Evolutionary conservation across 2,329 filamentous ascomycete species (phyloP).

Genomic region (Calonectria hawksworthii): DNA sequence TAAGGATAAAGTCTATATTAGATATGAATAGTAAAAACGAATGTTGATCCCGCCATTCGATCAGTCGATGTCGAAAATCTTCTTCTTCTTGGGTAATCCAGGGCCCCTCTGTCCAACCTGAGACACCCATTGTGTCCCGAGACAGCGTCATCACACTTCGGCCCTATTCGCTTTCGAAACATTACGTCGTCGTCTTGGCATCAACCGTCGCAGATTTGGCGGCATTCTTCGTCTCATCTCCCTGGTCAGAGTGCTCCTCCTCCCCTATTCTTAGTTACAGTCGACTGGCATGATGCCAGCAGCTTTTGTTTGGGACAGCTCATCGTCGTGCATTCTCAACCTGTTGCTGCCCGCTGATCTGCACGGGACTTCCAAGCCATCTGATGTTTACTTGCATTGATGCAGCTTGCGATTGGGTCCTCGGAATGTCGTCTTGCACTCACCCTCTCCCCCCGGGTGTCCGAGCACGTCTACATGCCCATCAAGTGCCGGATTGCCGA

Average conservation of each 20-base stretch:
- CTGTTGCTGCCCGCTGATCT: neutral
- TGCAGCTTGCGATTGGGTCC: neutral
- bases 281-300: neutral
- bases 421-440: neutral
- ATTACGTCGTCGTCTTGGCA: neutral
- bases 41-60: neutral
- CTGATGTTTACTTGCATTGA: neutral
- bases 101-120: neutral
- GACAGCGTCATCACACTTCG: constrained; percentile 11
- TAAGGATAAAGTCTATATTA: neutral
- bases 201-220: neutral
- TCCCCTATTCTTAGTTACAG: neutral
- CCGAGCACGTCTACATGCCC: constrained; percentile 40
- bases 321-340: neutral
- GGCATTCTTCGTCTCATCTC: neutral
- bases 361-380: neutral
- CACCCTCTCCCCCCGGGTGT: neutral
- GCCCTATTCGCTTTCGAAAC: constrained; percentile 2
- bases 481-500: constrained; percentile 51
- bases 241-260: neutral
- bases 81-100: neutral
- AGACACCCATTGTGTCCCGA: constrained; percentile 21
- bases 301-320: neutral
- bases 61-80: neutral
- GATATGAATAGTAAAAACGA: neutral